Evolutionary conservation across 2,329 filamentous ascomycete genomes (phyloP).

Genomic region (Diaporthe aspalathi): DNA sequence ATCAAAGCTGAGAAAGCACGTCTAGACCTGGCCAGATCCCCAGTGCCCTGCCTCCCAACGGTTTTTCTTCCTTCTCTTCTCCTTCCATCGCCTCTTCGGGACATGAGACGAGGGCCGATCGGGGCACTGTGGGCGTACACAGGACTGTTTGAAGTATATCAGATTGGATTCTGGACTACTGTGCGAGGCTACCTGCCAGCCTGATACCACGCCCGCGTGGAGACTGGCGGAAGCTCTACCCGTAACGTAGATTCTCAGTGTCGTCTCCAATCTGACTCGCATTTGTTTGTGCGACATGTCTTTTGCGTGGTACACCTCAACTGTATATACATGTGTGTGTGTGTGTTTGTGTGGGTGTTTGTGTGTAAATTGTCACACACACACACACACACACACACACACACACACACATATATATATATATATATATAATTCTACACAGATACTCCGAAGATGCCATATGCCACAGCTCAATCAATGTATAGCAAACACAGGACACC

Average conservation of each 20-base stretch:
- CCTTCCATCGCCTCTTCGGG: background rate
- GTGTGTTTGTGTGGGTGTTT: no score
- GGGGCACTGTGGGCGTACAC: background rate
- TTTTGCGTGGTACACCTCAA: background rate
- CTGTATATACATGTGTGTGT: no score
- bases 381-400: no score
- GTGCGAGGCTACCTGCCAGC: background rate
- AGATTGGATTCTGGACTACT: conserved; percentile 6
- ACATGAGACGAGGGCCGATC: background rate
- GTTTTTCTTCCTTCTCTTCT: no score
- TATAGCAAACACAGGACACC: background rate
- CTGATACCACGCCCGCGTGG: background rate
- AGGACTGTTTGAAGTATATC: conserved; percentile 24
- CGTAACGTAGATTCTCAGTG: background rate
- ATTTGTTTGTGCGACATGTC: conserved; percentile 5
- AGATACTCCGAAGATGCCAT: background rate
- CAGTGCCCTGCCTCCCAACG: background rate
- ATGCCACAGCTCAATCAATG: background rate
- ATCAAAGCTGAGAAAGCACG: background rate
- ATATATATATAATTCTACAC: no score
- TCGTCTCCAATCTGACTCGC: background rate
- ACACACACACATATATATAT: no score
- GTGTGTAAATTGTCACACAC: no score
- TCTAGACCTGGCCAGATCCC: conserved; percentile 13
- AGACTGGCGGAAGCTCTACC: background rate